These are phyloP conservation scores for Vanrija pseudolonga DNA, from an alignment of 1,284 basidiomycete genomes.

Conservation along the genomic window DNA sequence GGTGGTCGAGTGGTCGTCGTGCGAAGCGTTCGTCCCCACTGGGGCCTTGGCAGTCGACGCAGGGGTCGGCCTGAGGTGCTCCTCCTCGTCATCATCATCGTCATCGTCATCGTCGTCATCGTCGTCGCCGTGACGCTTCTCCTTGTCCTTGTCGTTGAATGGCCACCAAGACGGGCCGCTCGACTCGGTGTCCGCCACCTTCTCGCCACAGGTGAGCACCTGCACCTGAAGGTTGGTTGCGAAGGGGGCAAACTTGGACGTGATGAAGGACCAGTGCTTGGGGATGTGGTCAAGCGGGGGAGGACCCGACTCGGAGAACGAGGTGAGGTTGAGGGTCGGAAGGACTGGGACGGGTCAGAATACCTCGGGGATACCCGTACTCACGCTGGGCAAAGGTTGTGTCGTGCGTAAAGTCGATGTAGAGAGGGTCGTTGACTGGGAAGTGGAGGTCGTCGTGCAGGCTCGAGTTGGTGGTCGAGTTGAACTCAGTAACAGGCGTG, in stretches of 20 bases:
- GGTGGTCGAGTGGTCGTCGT: conserved; percentile 13
- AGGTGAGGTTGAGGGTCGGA: conserved; percentile 63
- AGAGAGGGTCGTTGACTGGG: conserved; percentile 60
- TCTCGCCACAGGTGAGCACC: conserved; percentile 54
- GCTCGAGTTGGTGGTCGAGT: conserved; percentile 58
- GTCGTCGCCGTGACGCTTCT: background rate
- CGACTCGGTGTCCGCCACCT: background rate
- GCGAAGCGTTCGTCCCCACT: background rate
- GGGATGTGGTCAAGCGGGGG: conserved; percentile 70
- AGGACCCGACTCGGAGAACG: conserved; percentile 63
- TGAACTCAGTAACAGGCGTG: conserved; percentile 55
- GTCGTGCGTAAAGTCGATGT: conserved; percentile 48
- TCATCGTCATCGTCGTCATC: background rate
- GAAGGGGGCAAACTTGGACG: conserved; percentile 54
- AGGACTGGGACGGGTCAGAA: conserved; percentile 50
- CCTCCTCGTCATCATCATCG: background rate
- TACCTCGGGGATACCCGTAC: background rate
- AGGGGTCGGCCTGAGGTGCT: background rate
- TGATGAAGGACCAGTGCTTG: conserved; percentile 50
- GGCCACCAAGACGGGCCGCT: conserved; percentile 7
- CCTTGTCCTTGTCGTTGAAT: conserved; percentile 4
- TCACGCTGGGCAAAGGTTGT: conserved; percentile 44
- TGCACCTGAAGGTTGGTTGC: conserved; percentile 60
- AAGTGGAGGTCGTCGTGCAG: conserved; percentile 59
- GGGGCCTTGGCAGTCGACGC: background rate